Conservation (phyloP, 1,139 yeast genomes). For the Zygosaccharomyces pseudobailii region DNA sequence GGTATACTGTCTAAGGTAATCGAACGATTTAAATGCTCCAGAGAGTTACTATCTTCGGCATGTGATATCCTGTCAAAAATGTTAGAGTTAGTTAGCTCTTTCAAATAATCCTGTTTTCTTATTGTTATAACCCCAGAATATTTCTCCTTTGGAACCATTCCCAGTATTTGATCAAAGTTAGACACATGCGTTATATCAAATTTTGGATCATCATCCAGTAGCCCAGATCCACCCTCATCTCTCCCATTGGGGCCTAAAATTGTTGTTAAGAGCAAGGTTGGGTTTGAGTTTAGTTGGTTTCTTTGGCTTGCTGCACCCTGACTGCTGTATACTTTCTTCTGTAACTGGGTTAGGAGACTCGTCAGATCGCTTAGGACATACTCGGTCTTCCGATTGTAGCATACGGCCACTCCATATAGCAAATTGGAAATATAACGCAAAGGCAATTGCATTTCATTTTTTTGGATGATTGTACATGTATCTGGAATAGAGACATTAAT, state of each 20-base stretch:
- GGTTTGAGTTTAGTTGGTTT: conserved; percentile 1
- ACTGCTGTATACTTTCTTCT: conserved; percentile 14
- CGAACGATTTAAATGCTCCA: conserved; percentile 14
- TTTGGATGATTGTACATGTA: conserved; percentile 27
- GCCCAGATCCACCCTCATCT: conserved; percentile 6
- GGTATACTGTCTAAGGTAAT: conserved; percentile 17
- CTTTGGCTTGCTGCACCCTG: conserved; percentile 3
- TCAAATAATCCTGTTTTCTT: conserved; percentile 27
- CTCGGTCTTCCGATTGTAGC: conserved; percentile 31
- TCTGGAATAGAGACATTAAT: conserved; percentile 29
- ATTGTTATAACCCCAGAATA: conserved; percentile 16
- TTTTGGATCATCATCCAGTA: conserved; percentile 25
- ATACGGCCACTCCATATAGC: conserved; percentile 31
- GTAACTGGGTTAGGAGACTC: conserved; percentile 21
- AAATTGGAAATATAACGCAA: conserved; percentile 29
- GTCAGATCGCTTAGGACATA: conserved; percentile 28
- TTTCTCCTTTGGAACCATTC: not conserved
- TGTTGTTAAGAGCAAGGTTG: conserved; percentile 2
- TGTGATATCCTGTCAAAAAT: conserved; percentile 5
- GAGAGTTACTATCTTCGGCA: not conserved
- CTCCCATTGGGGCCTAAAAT: conserved; percentile 3
- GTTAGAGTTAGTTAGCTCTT: conserved; percentile 24
- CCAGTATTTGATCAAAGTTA: conserved; percentile 15
- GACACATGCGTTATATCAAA: conserved; percentile 23
- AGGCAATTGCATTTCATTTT: conserved; percentile 19